Percentiles rank a stretch among this genome's conserved stretches.
phyloP scores from a whole-genome alignment of 2,329 filamentous ascomycete species.

The Ceratocystis huliohia region DNA sequence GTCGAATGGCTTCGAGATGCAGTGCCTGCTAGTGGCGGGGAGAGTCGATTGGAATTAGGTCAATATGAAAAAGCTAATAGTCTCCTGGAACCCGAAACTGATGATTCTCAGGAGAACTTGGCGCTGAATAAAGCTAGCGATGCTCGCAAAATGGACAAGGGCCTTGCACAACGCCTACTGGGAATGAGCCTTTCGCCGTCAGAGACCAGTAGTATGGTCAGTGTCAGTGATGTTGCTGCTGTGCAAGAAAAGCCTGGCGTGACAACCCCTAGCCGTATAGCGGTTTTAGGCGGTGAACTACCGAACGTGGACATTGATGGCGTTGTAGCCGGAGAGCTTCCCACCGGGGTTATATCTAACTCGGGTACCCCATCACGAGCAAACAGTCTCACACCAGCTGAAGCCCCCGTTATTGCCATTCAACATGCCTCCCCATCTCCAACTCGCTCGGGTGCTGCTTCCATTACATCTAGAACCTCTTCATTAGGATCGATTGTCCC shows the following conservation, averaged over 20 bases:
- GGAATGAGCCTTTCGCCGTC: slow-evolving; percentile 57
- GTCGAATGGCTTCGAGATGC: slow-evolving; percentile 53
- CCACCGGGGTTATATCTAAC: slow-evolving; percentile 8
- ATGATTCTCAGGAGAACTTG: slow-evolving; percentile 15
- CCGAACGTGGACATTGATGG: slow-evolving; percentile 19
- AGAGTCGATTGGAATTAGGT: neutral
- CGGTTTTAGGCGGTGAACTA: slow-evolving; percentile 7
- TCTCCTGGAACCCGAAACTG: slow-evolving; percentile 24
- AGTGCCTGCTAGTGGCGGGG: neutral
- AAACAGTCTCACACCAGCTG: slow-evolving; percentile 11
- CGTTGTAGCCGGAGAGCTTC: slow-evolving; percentile 18
- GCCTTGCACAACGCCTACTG: slow-evolving; percentile 47
- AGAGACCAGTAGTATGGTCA: slow-evolving; percentile 59
- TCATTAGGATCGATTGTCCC: slow-evolving; percentile 5
- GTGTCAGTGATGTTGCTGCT: slow-evolving; percentile 64
- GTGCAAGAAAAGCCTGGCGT: slow-evolving; percentile 73
- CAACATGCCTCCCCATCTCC: slow-evolving; percentile 5
- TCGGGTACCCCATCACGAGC: slow-evolving; percentile 8
- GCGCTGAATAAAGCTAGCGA: neutral
- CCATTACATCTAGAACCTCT: neutral
- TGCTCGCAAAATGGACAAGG: slow-evolving; percentile 24
- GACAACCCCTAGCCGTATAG: slow-evolving; percentile 59
- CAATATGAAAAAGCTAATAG: neutral
- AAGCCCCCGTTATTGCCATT: slow-evolving; percentile 3
- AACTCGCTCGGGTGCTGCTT: slow-evolving; percentile 3